Evolutionary conservation across 441 rosid genomes (phyloP), one percentile per base, ranked within the genome.

Genomic region (Bocquillonia castaneifolia): DNA sequence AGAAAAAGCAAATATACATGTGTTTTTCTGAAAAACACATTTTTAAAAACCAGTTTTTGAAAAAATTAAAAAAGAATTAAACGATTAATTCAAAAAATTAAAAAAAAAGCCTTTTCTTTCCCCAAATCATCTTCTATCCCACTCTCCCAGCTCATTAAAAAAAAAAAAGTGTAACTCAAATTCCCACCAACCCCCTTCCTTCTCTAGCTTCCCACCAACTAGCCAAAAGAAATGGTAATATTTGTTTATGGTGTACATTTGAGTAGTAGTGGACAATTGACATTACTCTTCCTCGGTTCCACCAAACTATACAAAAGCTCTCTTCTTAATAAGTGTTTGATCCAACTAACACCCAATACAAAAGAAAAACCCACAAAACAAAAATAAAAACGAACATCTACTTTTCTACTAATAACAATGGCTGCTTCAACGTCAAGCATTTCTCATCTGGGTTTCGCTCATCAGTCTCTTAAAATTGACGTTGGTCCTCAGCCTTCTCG

Each of bases 401-500:
- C n/a, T 9, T 20, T 5, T 31, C 47, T 20, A 14, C 36, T 26
- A 15, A 36, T 20, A 8, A 10, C 34, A 1, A 6, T 5, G 4
- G 40, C 40, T 36, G 4, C 36, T 42, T 62, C 62, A 28, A 9
- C 69, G 2, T 61, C 78, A 0, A 28, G n/a, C 40, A 66, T 67
- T 58, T 28, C 50, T 52, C 32, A 45, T 61, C 42, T 28, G 32
- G 51, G 51, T 60, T 42, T 39, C 3, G 15, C 7, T 12, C 40
- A 5, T 22, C 66, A 31, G 0, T 42, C 51, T 37, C 54, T 32
- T 20, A 32, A 31, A 40, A 52, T 53, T 47, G 36, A 51, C 57
- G 61, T 60, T 20, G 51, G 37, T 63, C 68, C 64, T 55, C 62
- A 47, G 0, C 44, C 66, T 44, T 63, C 77, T 13, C 80, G 77